phyloP scores from a whole-genome alignment of 139 green algal species.

The Chlamydomonas sphaeroides region DNA sequence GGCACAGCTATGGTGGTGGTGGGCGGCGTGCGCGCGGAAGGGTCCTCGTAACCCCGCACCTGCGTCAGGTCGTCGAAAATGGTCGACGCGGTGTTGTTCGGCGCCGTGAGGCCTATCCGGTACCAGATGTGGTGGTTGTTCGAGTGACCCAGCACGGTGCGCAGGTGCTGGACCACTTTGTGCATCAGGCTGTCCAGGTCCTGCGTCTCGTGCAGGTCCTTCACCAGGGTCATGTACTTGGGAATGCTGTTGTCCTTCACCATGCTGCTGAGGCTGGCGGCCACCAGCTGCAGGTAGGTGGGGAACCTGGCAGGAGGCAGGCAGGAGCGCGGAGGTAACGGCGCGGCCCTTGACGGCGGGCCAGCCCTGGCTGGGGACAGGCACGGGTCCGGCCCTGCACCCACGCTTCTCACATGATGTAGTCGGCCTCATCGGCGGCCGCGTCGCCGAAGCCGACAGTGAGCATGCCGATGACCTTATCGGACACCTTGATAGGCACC shows the following conservation, averaged over 20 bases:
- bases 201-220: constrained; percentile 38
- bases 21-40: no score
- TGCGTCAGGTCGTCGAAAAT: constrained; percentile 70
- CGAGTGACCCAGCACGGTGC: constrained; percentile 49
- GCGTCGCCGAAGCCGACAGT: constrained; percentile 57
- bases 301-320: constrained; percentile 44
- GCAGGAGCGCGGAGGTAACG: background rate
- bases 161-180: constrained; percentile 55
- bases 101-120: constrained; percentile 56
- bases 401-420: constrained; percentile 31
- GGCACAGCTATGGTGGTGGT: no score
- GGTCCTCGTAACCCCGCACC: no score
- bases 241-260: constrained; percentile 61
- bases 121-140: constrained; percentile 65
- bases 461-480: constrained; percentile 52
- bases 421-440: constrained; percentile 29
- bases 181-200: constrained; percentile 51
- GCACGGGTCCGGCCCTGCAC: no score
- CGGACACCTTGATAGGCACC: constrained; percentile 53
- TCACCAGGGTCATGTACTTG: constrained; percentile 55
- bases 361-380: no score
- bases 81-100: constrained; percentile 56
- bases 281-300: constrained; percentile 63
- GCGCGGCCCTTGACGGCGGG: background rate
- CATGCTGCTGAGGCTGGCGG: constrained; percentile 55